Evolutionary conservation across 2,329 filamentous ascomycete species (phyloP), one percentile per base, ranked within the genome.

Genomic region (Geosmithia morbida): DNA sequence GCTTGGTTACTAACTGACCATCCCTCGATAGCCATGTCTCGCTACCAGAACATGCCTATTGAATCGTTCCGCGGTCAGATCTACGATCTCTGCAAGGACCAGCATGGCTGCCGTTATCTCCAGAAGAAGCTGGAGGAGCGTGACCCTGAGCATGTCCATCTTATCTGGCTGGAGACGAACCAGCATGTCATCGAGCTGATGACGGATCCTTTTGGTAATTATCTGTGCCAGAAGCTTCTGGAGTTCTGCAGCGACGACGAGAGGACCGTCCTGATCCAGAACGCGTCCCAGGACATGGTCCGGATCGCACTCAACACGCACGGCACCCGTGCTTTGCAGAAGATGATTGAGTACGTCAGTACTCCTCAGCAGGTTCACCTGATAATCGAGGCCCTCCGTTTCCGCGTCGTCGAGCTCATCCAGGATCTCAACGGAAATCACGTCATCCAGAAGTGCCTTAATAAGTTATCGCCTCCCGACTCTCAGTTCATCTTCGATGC

Each of bases 131-230:
- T 98, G 5, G 92, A 98, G 67, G 90, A 94, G 59, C 84, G 84
- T 56, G 81, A 83, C 55, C 76, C 83, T 5, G 83, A 90, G 26
- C 79, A 94, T 57, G 77, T 96, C 46, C 85, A 94, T 63, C 81
- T 89, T 71, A 97, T 98, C 63, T 98, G 94, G 73, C 72, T 83
- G 29, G 92, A 98, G 71, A 95, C 89, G 47, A 87, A 90, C 61
- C 77, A 85, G 59, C 88, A 97, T 63, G 89, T 98, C 56, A 83
- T 94, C 52, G 92, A 98, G 70, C 74, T 98, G 54, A 98, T 98
- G 92, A 96, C 88, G 51, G 90, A 98, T 66, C 90, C 92, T 10
- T 98, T 98, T 64, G 92, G 92, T 63, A 98, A 98, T 72, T 98
- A 98, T 66, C 81, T 98, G 55, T 97, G 90, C 72, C 92, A 98